Evolutionary conservation across 2,329 filamentous ascomycete species (phyloP).

Genomic region (Calonectria henricotiae): DNA sequence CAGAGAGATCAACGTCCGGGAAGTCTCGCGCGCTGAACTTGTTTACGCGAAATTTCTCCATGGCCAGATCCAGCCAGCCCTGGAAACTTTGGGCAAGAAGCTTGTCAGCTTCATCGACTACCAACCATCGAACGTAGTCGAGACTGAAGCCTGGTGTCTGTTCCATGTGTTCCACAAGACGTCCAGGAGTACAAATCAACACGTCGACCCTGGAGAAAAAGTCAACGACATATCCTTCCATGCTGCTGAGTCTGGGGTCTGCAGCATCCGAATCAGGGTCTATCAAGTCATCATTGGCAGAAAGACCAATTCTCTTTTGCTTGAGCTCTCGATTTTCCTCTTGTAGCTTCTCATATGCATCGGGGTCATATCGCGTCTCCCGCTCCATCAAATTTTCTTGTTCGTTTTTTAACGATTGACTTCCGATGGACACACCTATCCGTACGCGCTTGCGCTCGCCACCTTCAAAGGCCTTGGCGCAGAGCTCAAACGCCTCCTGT

Average conservation of each 20-base stretch:
- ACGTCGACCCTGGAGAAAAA: slow-evolving; percentile 86
- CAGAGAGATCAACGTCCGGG: slow-evolving; percentile 67
- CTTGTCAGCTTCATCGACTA: slow-evolving; percentile 95
- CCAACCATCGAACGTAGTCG: slow-evolving; percentile 86
- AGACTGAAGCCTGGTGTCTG: slow-evolving; percentile 88
- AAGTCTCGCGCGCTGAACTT: slow-evolving; percentile 70
- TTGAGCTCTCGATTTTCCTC: slow-evolving; percentile 43
- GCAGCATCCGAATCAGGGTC: slow-evolving; percentile 45
- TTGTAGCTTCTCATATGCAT: slow-evolving; percentile 61
- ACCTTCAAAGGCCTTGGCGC: slow-evolving; percentile 74
- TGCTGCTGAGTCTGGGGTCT: slow-evolving; percentile 56
- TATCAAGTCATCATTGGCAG: slow-evolving; percentile 40
- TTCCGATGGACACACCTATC: slow-evolving; percentile 88
- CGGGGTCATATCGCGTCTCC: slow-evolving; percentile 76
- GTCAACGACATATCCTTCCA: slow-evolving; percentile 71
- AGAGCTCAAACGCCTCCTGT: slow-evolving; percentile 83
- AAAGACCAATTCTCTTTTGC: slow-evolving; percentile 31
- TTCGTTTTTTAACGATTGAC: slow-evolving; percentile 80
- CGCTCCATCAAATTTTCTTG: slow-evolving; percentile 67
- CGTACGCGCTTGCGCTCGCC: slow-evolving; percentile 77
- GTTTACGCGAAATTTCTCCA: slow-evolving; percentile 71
- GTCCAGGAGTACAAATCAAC: slow-evolving; percentile 91
- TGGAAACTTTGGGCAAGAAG: slow-evolving; percentile 93
- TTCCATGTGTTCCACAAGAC: slow-evolving; percentile 91
- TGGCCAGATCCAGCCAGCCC: slow-evolving; percentile 85